A percentile compares a stretch with the other conserved stretches of the same genome.
Evolutionary conservation across 2,329 filamentous ascomycete species (phyloP).

Genomic region (Gaeumannomyces sp.): DNA sequence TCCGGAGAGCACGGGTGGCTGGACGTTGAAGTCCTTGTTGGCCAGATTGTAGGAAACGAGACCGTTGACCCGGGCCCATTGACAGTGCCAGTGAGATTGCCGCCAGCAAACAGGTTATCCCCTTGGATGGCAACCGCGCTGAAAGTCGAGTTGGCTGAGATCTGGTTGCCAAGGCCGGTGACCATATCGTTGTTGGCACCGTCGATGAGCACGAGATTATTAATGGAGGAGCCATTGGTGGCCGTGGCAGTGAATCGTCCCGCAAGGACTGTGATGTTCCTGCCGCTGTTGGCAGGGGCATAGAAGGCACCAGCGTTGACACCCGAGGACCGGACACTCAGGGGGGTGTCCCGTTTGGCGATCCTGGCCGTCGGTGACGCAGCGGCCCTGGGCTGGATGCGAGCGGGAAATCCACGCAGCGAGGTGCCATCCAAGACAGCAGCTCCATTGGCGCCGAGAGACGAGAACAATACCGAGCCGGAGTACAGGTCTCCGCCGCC

Average conservation of each 20-base stretch:
- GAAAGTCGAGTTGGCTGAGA: slow-evolving; percentile 70
- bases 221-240: slow-evolving; percentile 61
- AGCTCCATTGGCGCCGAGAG: slow-evolving; percentile 66
- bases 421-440: slow-evolving; percentile 54
- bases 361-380: slow-evolving; percentile 21
- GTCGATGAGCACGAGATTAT: slow-evolving; percentile 81
- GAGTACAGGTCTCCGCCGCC: slow-evolving; percentile 65
- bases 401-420: slow-evolving; percentile 52
- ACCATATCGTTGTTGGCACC: slow-evolving; percentile 60
- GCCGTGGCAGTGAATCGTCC: slow-evolving; percentile 75
- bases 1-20: slow-evolving; percentile 72
- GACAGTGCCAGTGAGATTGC: slow-evolving; percentile 66
- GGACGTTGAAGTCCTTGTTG: slow-evolving; percentile 55
- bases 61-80: slow-evolving; percentile 60
- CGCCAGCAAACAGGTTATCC: slow-evolving; percentile 74
- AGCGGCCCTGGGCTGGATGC: slow-evolving; percentile 36
- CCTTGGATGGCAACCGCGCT: slow-evolving; percentile 61
- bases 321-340: slow-evolving; percentile 45
- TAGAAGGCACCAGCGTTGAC: slow-evolving; percentile 79
- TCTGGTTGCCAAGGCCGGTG: slow-evolving; percentile 59
- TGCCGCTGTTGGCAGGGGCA: slow-evolving; percentile 43
- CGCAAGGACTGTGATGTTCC: slow-evolving; percentile 81
- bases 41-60: slow-evolving; percentile 74
- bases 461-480: slow-evolving; percentile 73
- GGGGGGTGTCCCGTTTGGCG: slow-evolving; percentile 40